phyloP scores from a whole-genome alignment of 805 yeast species.

The Jamesozyma piceae region DNA sequence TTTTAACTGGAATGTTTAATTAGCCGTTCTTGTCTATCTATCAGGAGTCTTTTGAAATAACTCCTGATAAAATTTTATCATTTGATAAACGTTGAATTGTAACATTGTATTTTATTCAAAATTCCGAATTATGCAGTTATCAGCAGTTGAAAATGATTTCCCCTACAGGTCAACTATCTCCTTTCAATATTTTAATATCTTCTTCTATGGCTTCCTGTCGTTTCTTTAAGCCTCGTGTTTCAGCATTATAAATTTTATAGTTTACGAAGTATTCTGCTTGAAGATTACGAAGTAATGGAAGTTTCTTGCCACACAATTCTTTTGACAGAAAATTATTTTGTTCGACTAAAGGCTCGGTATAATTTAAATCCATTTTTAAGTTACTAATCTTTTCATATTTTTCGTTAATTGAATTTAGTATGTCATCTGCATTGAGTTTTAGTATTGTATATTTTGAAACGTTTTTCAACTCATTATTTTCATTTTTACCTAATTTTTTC shows the following conservation, averaged over 20 bases:
- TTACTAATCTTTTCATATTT: constrained; percentile 2
- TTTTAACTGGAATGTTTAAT: no score
- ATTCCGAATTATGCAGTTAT: no score
- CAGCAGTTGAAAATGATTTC: no score
- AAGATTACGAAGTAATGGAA: constrained; percentile 13
- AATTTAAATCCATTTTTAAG: constrained; percentile 6
- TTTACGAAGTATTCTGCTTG: constrained; percentile 17
- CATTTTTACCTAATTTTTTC: neutral
- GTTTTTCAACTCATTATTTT: neutral
- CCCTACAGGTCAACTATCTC: neutral
- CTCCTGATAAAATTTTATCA: no score
- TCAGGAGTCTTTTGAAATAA: no score
- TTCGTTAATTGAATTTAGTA: neutral
- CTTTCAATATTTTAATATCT: neutral
- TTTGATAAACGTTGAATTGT: no score
- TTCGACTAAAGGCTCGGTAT: constrained; percentile 11
- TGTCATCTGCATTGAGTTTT: neutral
- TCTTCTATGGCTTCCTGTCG: neutral
- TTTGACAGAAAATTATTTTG: constrained; percentile 8
- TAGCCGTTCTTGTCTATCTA: no score
- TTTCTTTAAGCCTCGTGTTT: constrained; percentile 6
- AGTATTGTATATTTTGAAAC: neutral
- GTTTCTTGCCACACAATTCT: constrained; percentile 7
- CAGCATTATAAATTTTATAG: constrained; percentile 17
- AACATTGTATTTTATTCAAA: no score